Evolutionary conservation across 495 filamentous ascomycete genomes (phyloP).

Genomic region (Letharia lupina): DNA sequence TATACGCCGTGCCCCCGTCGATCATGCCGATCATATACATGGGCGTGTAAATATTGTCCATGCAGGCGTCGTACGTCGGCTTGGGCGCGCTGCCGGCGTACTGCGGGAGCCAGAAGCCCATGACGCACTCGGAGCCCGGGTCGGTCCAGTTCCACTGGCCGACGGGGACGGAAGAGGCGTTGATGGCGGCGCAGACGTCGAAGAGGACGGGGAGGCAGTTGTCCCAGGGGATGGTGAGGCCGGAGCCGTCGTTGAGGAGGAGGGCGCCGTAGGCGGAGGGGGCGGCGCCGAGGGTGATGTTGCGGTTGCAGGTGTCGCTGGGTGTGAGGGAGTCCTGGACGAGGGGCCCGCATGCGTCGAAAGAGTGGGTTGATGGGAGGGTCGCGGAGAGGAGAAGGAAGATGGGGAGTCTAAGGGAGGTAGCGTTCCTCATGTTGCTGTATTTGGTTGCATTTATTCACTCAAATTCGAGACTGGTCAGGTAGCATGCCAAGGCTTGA

Average conservation of each 20-base stretch:
- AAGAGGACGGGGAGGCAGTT: slow-evolving; percentile 11
- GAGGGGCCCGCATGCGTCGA: slow-evolving; percentile 16
- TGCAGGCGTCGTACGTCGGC: neutral
- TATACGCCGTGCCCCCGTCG: neutral
- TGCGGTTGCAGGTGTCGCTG: slow-evolving; percentile 21
- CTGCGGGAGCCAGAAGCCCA: slow-evolving; percentile 11
- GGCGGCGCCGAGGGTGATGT: slow-evolving; percentile 14
- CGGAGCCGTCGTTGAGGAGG: slow-evolving; percentile 22
- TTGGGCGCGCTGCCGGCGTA: neutral
- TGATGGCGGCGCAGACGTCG: slow-evolving; percentile 12
- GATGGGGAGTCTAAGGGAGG: neutral
- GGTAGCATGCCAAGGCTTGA: neutral
- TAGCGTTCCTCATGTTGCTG: neutral
- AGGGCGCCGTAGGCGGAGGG: slow-evolving; percentile 24
- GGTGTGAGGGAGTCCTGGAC: slow-evolving; percentile 8
- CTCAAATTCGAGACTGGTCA: neutral
- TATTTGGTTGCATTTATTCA: neutral
- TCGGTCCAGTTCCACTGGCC: slow-evolving; percentile 5
- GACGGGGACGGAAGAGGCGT: neutral
- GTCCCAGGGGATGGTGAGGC: slow-evolving; percentile 4
- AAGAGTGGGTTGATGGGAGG: neutral
- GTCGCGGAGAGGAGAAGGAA: neutral
- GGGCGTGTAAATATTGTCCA: neutral
- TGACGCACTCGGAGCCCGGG: slow-evolving; percentile 15
- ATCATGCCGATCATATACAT: neutral